phyloP scores from a whole-genome alignment of 2,329 filamentous ascomycete species.

The Septoria linicola region DNA sequence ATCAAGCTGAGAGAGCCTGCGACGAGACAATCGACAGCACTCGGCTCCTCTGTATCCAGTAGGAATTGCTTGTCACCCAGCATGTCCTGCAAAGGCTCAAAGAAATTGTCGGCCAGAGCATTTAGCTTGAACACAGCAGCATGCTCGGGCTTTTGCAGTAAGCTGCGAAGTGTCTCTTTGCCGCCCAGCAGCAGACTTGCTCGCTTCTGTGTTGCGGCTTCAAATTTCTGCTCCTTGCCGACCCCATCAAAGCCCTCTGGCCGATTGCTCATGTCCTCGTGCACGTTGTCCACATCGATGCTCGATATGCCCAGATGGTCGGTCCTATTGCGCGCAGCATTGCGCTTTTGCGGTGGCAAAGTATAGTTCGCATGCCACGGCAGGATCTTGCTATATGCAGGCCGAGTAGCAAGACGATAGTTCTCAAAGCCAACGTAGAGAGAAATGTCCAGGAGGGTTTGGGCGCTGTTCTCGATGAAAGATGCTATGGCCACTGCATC shows the following conservation, averaged over 20 bases:
- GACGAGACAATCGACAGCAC: constrained; percentile 73
- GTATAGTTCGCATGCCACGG: constrained; percentile 88
- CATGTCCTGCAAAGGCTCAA: constrained; percentile 67
- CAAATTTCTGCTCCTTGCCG: constrained; percentile 33
- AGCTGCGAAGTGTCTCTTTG: constrained; percentile 58
- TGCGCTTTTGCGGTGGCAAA: constrained; percentile 70
- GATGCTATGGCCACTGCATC: constrained; percentile 43
- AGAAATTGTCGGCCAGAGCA: constrained; percentile 67
- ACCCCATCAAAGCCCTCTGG: constrained; percentile 33
- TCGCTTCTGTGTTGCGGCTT: constrained; percentile 37
- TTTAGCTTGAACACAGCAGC: constrained; percentile 74
- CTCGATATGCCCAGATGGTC: constrained; percentile 49
- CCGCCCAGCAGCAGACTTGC: constrained; percentile 53
- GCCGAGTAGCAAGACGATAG: constrained; percentile 73
- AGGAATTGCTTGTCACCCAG: constrained; percentile 57
- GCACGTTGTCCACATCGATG: constrained; percentile 46
- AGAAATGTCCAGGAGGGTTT: constrained; percentile 76
- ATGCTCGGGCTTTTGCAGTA: constrained; percentile 67
- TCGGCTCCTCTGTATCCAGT: constrained; percentile 53
- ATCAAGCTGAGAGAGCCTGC: constrained; percentile 79
- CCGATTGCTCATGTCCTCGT: constrained; percentile 40
- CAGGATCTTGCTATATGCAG: constrained; percentile 75
- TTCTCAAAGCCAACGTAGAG: constrained; percentile 90
- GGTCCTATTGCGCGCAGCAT: constrained; percentile 68
- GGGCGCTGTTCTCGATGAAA: constrained; percentile 72